phyloP scores from a whole-genome alignment of 495 filamentous ascomycete species.

The Trichoderma parareesei region DNA sequence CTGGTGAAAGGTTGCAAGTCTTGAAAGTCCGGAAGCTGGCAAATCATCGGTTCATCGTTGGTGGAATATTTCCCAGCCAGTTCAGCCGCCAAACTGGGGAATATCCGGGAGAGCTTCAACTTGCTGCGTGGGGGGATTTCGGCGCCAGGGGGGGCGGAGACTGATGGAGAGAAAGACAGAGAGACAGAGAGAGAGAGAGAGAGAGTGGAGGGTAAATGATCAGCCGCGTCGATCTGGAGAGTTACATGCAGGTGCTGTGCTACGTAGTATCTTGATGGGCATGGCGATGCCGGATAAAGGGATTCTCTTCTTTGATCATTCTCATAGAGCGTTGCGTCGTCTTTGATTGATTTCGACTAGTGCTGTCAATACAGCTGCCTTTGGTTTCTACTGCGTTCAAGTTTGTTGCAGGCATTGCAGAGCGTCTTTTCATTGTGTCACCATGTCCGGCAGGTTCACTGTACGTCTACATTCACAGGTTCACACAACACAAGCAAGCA shows the following conservation, averaged over 20 bases:
- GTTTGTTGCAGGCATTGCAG: no score
- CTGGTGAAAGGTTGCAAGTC: neutral
- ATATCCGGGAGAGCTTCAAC: neutral
- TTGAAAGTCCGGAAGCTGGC: neutral
- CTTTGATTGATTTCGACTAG: neutral
- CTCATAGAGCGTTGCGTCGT: neutral
- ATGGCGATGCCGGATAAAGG: neutral
- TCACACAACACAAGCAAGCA: no score
- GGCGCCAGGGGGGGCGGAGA: conserved; percentile 3
- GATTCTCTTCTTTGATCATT: neutral
- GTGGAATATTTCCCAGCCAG: neutral
- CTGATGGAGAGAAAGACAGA: neutral
- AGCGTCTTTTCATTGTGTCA: neutral
- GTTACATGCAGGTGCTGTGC: neutral
- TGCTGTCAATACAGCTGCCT: neutral
- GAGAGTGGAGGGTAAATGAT: conserved; percentile 2
- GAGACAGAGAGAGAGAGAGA: neutral
- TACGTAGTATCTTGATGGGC: neutral
- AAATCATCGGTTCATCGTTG: neutral
- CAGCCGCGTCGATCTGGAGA: neutral
- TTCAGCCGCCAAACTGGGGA: neutral
- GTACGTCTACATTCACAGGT: neutral
- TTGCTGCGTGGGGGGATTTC: neutral
- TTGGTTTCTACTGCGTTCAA: no score
- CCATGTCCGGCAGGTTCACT: neutral